phyloP scores from a whole-genome alignment of 108 stramenopile genomes.

The Cyclotella kingstonii region DNA sequence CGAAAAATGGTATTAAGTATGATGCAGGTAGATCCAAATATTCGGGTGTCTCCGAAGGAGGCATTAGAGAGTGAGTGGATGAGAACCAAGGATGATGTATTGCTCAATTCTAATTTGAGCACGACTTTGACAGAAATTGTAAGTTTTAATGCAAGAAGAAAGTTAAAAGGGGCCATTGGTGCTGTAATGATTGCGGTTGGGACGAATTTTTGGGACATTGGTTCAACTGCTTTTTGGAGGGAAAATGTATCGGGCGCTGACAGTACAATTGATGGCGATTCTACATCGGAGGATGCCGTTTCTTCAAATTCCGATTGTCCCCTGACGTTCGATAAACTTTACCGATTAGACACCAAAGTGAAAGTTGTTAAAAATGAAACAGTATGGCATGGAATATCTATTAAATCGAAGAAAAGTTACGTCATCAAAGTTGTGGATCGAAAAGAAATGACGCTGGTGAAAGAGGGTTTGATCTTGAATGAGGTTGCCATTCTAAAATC shows the following conservation, averaged over 20 bases:
- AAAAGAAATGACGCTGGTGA: conserved; percentile 27
- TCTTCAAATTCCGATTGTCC: background rate
- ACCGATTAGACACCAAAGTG: conserved; percentile 55
- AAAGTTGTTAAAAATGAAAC: conserved; percentile 55
- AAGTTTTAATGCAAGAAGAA: conserved; percentile 70
- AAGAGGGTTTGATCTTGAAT: conserved; percentile 65
- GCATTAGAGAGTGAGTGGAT: conserved; percentile 76
- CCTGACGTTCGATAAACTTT: conserved; percentile 52
- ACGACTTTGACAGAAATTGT: conserved; percentile 59
- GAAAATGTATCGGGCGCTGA: conserved; percentile 36
- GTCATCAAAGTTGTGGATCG: conserved; percentile 74
- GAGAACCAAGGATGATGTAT: conserved; percentile 30
- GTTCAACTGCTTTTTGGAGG: conserved; percentile 38
- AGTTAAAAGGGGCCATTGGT: conserved; percentile 63
- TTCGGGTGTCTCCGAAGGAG: conserved; percentile 55
- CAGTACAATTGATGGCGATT: conserved; percentile 7
- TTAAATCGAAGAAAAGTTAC: conserved; percentile 29
- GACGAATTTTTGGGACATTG: conserved; percentile 50
- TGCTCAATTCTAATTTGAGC: conserved; percentile 52
- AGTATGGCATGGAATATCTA: conserved; percentile 50
- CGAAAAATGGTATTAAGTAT: conserved; percentile 76
- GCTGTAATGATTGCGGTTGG: conserved; percentile 36
- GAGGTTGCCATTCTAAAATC: conserved; percentile 73
- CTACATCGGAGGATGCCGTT: background rate
- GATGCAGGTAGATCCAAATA: conserved; percentile 68